Evolutionary conservation across 306 rosid genomes (phyloP).

Genomic region (Astragalus membranaceus): DNA sequence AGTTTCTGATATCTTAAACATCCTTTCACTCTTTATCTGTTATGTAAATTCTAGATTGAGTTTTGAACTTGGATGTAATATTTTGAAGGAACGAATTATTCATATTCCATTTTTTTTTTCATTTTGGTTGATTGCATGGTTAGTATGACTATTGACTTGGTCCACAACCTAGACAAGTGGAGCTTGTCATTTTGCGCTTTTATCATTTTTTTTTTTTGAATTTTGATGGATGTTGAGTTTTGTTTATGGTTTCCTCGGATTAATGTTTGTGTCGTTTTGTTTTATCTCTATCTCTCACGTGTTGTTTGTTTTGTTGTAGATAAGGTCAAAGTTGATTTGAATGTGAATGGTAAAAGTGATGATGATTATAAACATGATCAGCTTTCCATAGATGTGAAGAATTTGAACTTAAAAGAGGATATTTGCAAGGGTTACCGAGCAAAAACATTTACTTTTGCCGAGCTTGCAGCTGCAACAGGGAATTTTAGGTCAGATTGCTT

Average conservation of each 20-base stretch:
- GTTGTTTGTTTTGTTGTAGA: conserved; percentile 30
- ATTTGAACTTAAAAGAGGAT: conserved; percentile 45
- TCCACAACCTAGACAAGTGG: conserved; percentile 1
- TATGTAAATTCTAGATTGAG: background rate
- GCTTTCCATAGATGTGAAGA: conserved; percentile 53
- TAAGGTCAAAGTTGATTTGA: conserved; percentile 35
- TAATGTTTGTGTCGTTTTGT: conserved; percentile 12
- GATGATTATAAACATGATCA: conserved; percentile 49
- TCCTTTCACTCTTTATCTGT: background rate
- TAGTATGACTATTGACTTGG: conserved; percentile 16
- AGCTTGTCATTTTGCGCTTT: conserved; percentile 32
- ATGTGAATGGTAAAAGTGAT: conserved; percentile 34
- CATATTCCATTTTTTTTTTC: background rate
- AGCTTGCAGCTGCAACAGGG: conserved; percentile 54
- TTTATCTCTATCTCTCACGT: conserved; percentile 18
- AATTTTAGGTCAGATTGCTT: conserved; percentile 65
- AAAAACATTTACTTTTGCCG: conserved; percentile 49
- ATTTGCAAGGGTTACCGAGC: conserved; percentile 39
- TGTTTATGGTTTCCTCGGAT: background rate
- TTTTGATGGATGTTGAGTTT: conserved; percentile 13
- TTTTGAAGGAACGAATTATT: background rate
- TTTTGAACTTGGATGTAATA: background rate
- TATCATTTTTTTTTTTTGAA: conserved; percentile 13
- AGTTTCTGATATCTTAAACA: background rate
- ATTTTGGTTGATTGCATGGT: conserved; percentile 1